Evolutionary conservation across 1,139 yeast species (phyloP).

Genomic region (Saccharomycopsis crataegensis): DNA sequence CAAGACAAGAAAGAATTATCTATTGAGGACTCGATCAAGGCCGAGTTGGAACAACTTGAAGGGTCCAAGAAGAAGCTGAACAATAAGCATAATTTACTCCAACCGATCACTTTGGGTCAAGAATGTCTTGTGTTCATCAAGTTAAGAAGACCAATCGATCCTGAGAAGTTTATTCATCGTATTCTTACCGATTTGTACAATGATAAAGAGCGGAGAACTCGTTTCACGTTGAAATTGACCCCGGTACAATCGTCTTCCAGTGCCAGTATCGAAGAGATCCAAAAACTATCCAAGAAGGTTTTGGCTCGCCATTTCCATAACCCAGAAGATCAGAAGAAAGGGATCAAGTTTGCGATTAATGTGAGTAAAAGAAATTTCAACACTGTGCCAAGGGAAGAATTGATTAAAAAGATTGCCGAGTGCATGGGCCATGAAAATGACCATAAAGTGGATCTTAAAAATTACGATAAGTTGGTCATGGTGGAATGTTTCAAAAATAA

Average conservation of each 20-base stretch:
- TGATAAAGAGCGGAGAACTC: slow-evolving; percentile 47
- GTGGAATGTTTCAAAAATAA: slow-evolving; percentile 84
- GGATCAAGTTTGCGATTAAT: slow-evolving; percentile 71
- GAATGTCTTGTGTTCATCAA: slow-evolving; percentile 84
- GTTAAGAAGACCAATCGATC: slow-evolving; percentile 68
- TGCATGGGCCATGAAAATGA: slow-evolving; percentile 63
- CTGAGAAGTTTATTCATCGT: slow-evolving; percentile 58
- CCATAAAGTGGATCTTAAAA: slow-evolving; percentile 74
- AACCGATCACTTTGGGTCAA: slow-evolving; percentile 64
- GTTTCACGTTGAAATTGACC: slow-evolving; percentile 70
- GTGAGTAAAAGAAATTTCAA: slow-evolving; percentile 75
- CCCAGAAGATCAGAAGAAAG: slow-evolving; percentile 36
- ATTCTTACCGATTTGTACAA: slow-evolving; percentile 55
- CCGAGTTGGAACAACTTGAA: slow-evolving; percentile 57
- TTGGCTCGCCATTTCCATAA: slow-evolving; percentile 63
- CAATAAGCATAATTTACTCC: slow-evolving; percentile 39
- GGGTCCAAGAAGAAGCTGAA: slow-evolving; percentile 27
- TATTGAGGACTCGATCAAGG: slow-evolving; percentile 69
- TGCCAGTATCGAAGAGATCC: slow-evolving; percentile 62
- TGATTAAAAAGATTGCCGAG: slow-evolving; percentile 66
- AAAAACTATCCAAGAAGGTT: slow-evolving; percentile 47
- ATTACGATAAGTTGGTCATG: slow-evolving; percentile 69
- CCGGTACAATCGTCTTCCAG: slow-evolving; percentile 75
- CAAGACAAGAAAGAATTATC: slow-evolving; percentile 37
- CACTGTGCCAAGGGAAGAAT: slow-evolving; percentile 56